Evolutionary conservation across 257 asterid genomes (phyloP), one percentile per base, ranked within the genome.

Genomic region (Forsythia viridissima): DNA sequence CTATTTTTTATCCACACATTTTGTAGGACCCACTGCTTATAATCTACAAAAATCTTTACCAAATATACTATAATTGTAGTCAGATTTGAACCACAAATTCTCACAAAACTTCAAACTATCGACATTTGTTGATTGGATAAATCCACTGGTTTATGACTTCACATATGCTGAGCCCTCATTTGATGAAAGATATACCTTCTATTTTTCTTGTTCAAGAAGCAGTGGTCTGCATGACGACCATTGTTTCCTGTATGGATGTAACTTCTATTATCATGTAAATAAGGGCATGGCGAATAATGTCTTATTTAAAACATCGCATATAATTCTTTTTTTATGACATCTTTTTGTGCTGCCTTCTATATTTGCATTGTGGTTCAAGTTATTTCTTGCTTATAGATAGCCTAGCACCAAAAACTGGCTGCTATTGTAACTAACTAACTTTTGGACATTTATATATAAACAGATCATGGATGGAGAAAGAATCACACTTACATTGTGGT

Each of bases 381-480:
- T 63, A 1, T 63, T 63, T 63, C 65, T 44, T 72, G n/a, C 18
- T 30, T 24, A 72, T 30, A 3, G 6, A 72, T 46, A 18, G 41
- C 24, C 38, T 4, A 9, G 63, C 43, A 74, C 73, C 18, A 34
- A 68, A 70, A 63, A 63, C 51, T 34, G 52, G 51, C 48, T 71
- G 52, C 13, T 63, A 10, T 44, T 37, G 75, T 69, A 20, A 51
- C 65, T 65, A 43, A 30, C 34, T n/a, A 20, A 39, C 44, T 59
- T 57, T 2, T 20, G 39, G 24, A 40, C 79, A 65, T 42, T 73
- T 61, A 48, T 72, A 4, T 77, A 37, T 76, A 1, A 79, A 78
- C 90, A 91, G 97, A 85, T 94, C 46, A 85, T 76, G 63, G 94
- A 87, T 77, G 99, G 99, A 81, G 99, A 94, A 86, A 87, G 99